Percentiles rank a stretch among this genome's conserved stretches.
phyloP scores from a whole-genome alignment of 257 asterid species.

The Cruciata laevipes region DNA sequence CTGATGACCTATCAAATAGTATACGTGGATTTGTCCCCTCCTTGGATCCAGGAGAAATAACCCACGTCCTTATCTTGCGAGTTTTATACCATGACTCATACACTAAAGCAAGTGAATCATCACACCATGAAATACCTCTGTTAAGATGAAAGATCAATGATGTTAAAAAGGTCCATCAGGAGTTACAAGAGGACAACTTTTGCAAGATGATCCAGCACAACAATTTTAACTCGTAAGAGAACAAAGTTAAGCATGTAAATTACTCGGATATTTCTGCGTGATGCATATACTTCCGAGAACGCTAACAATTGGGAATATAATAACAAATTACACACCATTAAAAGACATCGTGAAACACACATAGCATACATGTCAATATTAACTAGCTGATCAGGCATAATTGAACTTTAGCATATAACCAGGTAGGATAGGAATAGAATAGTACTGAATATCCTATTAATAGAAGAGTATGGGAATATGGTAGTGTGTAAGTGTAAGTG shows the following conservation, averaged over 20 bases:
- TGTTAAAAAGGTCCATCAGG: neutral
- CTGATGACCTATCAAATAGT: conserved; percentile 95
- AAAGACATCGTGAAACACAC: neutral
- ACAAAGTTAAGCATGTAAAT: neutral
- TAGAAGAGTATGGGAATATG: neutral
- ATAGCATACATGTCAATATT: too few species aligned
- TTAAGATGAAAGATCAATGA: conserved; percentile 18
- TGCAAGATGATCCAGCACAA: neutral
- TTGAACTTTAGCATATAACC: neutral
- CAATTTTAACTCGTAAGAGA: neutral
- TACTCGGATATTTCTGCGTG: neutral
- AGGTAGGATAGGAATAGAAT: too few species aligned
- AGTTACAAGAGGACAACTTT: neutral
- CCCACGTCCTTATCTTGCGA: conserved; percentile 70
- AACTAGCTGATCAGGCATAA: neutral
- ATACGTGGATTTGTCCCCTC: conserved; percentile 56
- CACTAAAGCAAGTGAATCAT: conserved; percentile 83
- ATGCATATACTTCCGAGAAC: neutral
- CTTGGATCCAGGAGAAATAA: conserved; percentile 67
- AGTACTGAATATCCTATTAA: neutral
- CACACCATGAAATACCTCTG: conserved; percentile 96
- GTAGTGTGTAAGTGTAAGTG: neutral
- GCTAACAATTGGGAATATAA: neutral
- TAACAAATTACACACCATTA: too few species aligned
- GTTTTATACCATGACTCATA: conserved; percentile 97